phyloP scores from a whole-genome alignment of 306 rosid genomes.

The Astragalus glycyphyllos region DNA sequence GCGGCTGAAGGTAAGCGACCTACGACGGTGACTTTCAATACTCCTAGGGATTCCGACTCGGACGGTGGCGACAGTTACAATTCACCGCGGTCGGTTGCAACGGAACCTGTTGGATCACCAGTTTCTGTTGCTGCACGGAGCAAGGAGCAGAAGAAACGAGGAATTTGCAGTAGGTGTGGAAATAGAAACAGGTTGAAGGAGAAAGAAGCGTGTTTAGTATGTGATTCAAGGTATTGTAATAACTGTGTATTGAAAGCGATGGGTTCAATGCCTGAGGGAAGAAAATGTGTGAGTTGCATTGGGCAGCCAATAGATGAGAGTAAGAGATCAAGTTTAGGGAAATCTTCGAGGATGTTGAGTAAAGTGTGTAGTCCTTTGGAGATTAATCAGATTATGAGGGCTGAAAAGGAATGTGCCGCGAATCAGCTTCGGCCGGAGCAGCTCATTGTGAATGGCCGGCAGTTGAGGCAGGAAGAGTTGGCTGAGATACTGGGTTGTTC shows the following conservation, averaged over 20 bases:
- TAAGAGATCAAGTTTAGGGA: slow-evolving; percentile 70
- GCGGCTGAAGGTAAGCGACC: slow-evolving; percentile 46
- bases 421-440: slow-evolving; percentile 91
- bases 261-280: slow-evolving; percentile 97
- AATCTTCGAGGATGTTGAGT: slow-evolving; percentile 73
- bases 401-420: slow-evolving; percentile 78
- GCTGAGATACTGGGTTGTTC: slow-evolving; percentile 79
- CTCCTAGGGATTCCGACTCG: slow-evolving; percentile 65
- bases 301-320: slow-evolving; percentile 76
- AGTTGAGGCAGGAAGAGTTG: slow-evolving; percentile 77
- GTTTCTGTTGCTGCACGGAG: not conserved
- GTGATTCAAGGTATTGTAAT: slow-evolving; percentile 75
- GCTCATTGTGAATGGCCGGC: slow-evolving; percentile 77
- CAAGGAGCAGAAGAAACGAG: slow-evolving; percentile 47
- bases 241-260: slow-evolving; percentile 84
- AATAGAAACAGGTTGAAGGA: slow-evolving; percentile 77
- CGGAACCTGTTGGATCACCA: slow-evolving; percentile 66
- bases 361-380: slow-evolving; percentile 85
- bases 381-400: slow-evolving; percentile 87
- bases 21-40: slow-evolving; percentile 59
- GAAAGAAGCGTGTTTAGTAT: slow-evolving; percentile 81
- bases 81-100: slow-evolving; percentile 65
- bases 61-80: slow-evolving; percentile 56
- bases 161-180: slow-evolving; percentile 75
- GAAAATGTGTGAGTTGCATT: slow-evolving; percentile 88